phyloP scores from a whole-genome alignment of 192 early-diverging fungal genomes.

The Rhizoclosmatium globosum region DNA sequence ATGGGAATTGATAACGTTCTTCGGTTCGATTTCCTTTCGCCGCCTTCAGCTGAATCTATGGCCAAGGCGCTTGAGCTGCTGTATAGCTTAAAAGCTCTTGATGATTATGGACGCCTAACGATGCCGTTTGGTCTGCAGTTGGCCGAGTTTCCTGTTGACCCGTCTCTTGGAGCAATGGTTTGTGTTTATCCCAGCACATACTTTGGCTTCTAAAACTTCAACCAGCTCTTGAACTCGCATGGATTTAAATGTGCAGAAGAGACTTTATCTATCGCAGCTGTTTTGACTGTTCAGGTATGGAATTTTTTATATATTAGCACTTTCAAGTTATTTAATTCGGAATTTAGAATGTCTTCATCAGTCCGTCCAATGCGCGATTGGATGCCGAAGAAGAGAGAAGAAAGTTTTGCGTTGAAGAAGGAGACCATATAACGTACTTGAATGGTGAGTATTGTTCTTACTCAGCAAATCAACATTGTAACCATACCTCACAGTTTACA shows the following conservation, averaged over 20 bases:
- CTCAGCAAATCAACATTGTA: neutral
- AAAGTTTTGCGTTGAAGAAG: constrained; percentile 81
- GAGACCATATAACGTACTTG: constrained; percentile 53
- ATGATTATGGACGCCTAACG: constrained; percentile 73
- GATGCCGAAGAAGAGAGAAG: constrained; percentile 65
- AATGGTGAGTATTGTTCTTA: neutral
- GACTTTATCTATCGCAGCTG: constrained; percentile 79
- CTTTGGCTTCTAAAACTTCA: neutral
- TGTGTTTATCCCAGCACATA: neutral
- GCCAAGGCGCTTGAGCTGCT: constrained; percentile 71
- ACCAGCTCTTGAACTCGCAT: constrained; percentile 64
- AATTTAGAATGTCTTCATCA: constrained; percentile 47
- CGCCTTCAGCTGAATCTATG: constrained; percentile 78
- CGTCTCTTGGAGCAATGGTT: constrained; percentile 72
- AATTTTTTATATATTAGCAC: constrained; percentile 53
- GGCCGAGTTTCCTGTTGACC: constrained; percentile 81
- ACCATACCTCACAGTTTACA: constrained; percentile 48
- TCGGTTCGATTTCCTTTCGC: constrained; percentile 79
- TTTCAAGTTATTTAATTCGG: neutral
- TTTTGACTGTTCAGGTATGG: constrained; percentile 76
- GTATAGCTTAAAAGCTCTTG: constrained; percentile 76
- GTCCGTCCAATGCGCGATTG: constrained; percentile 38
- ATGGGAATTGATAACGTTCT: constrained; percentile 84
- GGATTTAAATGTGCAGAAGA: constrained; percentile 76
- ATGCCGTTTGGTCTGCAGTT: constrained; percentile 74